Conservation (phyloP, 495 filamentous ascomycete species). For the Neurospora sp. region DNA sequence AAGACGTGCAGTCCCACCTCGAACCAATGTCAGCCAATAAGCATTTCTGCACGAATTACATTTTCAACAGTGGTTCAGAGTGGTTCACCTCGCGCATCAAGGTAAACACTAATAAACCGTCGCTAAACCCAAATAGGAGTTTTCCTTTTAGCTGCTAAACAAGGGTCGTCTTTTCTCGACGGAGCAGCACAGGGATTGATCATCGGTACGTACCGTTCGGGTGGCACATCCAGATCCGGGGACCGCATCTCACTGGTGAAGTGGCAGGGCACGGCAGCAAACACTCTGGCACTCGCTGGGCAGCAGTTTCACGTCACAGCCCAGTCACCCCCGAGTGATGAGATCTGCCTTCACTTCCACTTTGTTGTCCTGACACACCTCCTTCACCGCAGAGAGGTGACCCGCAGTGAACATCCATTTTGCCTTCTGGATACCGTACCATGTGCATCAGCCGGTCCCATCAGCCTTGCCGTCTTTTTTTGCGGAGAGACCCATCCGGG, state of each 20-base stretch:
- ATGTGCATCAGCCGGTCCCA: not conserved
- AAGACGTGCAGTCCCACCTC: constrained; percentile 7
- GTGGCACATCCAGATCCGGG: not conserved
- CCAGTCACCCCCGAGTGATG: not conserved
- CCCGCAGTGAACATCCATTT: not conserved
- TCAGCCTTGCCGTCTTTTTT: not conserved
- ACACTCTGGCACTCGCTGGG: not conserved
- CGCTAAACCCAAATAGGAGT: not conserved
- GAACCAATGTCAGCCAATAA: not conserved
- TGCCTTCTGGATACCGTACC: not conserved
- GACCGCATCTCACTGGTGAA: not conserved
- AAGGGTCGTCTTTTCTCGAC: not conserved
- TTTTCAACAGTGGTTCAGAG: not conserved
- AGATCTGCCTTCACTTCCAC: not conserved
- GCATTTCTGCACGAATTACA: not conserved
- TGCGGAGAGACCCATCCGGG: not conserved
- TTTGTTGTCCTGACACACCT: not conserved
- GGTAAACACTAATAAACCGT: not conserved
- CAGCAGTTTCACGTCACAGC: not conserved
- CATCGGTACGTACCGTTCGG: not conserved
- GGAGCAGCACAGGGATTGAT: not conserved
- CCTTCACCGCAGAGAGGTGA: not conserved
- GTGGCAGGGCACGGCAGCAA: not conserved
- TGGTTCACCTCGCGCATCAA: not conserved
- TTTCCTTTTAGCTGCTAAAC: not conserved